These are phyloP conservation scores for Galeopsis tetrahit DNA, from an alignment of 257 asterid genomes.

Conservation along the genomic window DNA sequence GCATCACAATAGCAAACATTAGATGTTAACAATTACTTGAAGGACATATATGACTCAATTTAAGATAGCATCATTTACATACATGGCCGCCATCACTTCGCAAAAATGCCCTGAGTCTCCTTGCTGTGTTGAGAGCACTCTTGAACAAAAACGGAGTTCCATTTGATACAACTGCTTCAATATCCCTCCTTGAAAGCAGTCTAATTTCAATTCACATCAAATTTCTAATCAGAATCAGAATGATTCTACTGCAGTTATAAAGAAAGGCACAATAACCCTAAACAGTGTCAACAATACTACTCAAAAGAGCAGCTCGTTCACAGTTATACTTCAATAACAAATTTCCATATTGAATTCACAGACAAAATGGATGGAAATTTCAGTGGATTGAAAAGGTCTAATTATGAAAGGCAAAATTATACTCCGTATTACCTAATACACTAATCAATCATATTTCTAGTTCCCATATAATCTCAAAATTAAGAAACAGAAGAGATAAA, in stretches of 20 bases:
- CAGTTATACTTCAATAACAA: not conserved
- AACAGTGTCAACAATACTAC: not conserved
- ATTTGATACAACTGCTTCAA: slow-evolving; percentile 71
- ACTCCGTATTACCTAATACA: not conserved
- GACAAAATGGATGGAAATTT: not conserved
- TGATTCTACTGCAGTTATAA: slow-evolving; percentile 9
- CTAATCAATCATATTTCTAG: slow-evolving; percentile 7
- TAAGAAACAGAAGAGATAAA: not conserved
- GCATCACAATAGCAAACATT: not conserved
- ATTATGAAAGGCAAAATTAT: not conserved
- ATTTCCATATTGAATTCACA: slow-evolving; percentile 18
- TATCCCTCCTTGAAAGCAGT: slow-evolving; percentile 70
- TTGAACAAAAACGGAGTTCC: slow-evolving; percentile 93
- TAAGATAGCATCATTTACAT: slow-evolving; percentile 33
- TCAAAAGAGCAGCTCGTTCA: slow-evolving; percentile 4
- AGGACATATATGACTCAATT: slow-evolving; percentile 2
- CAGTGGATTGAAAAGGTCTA: not conserved
- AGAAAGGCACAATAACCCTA: not conserved
- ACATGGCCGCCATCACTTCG: slow-evolving; percentile 64
- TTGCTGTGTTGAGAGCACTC: slow-evolving; percentile 76
- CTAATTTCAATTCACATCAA: slow-evolving; percentile 47
- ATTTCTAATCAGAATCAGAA: slow-evolving; percentile 14
- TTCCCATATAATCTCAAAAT: slow-evolving; percentile 1
- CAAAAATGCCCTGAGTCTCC: slow-evolving; percentile 78
- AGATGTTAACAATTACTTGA: slow-evolving; percentile 9